phyloP scores from a whole-genome alignment of 495 filamentous ascomycete genomes.

The Aspergillus leporis region DNA sequence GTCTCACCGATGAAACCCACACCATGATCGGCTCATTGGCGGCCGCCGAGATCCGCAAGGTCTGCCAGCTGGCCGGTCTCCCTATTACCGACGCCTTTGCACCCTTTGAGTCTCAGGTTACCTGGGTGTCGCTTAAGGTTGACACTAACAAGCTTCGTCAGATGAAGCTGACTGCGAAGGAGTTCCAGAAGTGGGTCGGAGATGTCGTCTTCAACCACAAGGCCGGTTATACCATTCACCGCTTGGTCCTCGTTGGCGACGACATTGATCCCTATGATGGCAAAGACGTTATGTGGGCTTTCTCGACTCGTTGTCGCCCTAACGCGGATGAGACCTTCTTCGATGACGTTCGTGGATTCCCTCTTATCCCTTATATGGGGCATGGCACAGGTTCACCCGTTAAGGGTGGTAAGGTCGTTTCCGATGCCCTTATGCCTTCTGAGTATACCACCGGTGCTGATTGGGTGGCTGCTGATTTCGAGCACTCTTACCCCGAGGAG shows the following conservation, averaged over 20 bases:
- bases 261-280: constrained; percentile 29
- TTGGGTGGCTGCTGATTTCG: constrained; percentile 37
- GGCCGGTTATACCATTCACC: constrained; percentile 27
- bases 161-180: constrained; percentile 22
- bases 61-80: constrained; percentile 28
- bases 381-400: constrained; percentile 24
- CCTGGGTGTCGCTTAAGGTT: constrained; percentile 30
- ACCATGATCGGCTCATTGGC: constrained; percentile 27
- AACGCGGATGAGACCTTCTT: constrained; percentile 28
- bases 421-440: constrained; percentile 35
- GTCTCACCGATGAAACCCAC: constrained; percentile 35
- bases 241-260: constrained; percentile 28
- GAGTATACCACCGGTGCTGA: constrained; percentile 36
- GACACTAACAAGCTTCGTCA: constrained; percentile 20
- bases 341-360: constrained; percentile 27
- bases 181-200: constrained; percentile 23
- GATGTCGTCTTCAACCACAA: constrained; percentile 29
- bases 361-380: constrained; percentile 31
- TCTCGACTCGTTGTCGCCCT: constrained; percentile 32
- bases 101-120: constrained; percentile 31
- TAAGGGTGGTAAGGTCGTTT: constrained; percentile 38
- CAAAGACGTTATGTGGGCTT: constrained; percentile 34
- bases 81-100: constrained; percentile 26
- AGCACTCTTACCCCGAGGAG: constrained; percentile 35
- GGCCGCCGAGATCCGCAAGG: constrained; percentile 29